Evolutionary conservation across 345 rosid genomes (phyloP).

Genomic region (Salix brachista): DNA sequence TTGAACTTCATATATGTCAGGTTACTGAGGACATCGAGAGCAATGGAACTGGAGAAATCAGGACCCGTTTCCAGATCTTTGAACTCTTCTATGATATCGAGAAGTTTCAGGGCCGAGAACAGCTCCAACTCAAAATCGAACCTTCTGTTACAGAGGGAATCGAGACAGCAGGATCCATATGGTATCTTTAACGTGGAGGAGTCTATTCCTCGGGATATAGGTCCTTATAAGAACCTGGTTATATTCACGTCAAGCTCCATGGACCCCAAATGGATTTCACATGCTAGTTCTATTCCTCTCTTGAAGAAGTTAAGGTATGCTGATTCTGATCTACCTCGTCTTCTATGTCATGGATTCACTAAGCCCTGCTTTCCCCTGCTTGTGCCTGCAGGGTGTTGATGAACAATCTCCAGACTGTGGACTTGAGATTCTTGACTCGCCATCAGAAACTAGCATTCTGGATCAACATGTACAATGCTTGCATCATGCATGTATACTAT

Average conservation of each 20-base stretch:
- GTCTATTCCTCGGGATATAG: conserved; percentile 80
- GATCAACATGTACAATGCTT: conserved; percentile 99
- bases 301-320: conserved; percentile 66
- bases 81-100: conserved; percentile 50
- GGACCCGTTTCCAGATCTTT: conserved; percentile 62
- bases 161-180: conserved; percentile 86
- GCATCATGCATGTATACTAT: conserved; percentile 83
- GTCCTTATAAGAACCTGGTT: conserved; percentile 86
- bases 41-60: conserved; percentile 69
- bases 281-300: conserved; percentile 68
- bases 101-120: conserved; percentile 69
- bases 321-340: background rate
- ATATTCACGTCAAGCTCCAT: conserved; percentile 68
- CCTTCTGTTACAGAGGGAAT: conserved; percentile 43
- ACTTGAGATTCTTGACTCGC: conserved; percentile 51
- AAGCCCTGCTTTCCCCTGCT: background rate
- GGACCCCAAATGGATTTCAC: conserved; percentile 83
- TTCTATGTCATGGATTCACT: background rate
- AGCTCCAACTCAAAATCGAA: conserved; percentile 49
- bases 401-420: conserved; percentile 69
- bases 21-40: conserved; percentile 78
- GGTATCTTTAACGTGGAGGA: conserved; percentile 70
- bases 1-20: conserved; percentile 70
- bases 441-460: conserved; percentile 93
- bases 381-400: conserved; percentile 56